phyloP scores from a whole-genome alignment of 78 protist genomes.

The Goniomonas avonlea region DNA sequence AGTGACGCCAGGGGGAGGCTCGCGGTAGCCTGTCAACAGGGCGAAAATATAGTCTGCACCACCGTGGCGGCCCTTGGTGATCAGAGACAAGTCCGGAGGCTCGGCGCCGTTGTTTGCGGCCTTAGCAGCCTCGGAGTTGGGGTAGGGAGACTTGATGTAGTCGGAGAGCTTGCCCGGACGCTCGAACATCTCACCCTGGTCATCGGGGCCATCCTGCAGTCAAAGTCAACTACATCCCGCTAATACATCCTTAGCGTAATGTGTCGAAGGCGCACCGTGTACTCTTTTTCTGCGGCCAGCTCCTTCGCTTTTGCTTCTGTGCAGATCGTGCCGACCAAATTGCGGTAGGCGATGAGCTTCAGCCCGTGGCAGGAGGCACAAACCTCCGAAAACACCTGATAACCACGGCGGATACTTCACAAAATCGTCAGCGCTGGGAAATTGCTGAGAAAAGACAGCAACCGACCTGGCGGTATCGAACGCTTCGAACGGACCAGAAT shows the following conservation, averaged over 20 bases:
- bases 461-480: conserved; percentile 4
- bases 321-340: conserved; percentile 43
- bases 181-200: conserved; percentile 63
- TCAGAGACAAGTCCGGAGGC: conserved; percentile 82
- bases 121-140: conserved; percentile 76
- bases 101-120: conserved; percentile 73
- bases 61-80: conserved; percentile 65
- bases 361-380: conserved; percentile 78
- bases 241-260: too few relatives aligned
- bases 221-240: neutral
- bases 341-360: conserved; percentile 61
- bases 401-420: conserved; percentile 75
- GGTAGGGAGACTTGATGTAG: conserved; percentile 68
- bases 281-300: conserved; percentile 46
- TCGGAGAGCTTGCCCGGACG: conserved; percentile 85
- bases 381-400: conserved; percentile 76
- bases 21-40: conserved; percentile 69
- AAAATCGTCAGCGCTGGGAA: neutral
- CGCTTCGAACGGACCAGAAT: neutral
- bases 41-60: conserved; percentile 76
- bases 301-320: conserved; percentile 69
- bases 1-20: conserved; percentile 68
- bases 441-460: neutral
- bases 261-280: too few relatives aligned
- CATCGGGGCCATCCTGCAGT: conserved; percentile 67